phyloP scores from a whole-genome alignment of 2,329 filamentous ascomycete genomes.

The Aureobasidium sp. region DNA sequence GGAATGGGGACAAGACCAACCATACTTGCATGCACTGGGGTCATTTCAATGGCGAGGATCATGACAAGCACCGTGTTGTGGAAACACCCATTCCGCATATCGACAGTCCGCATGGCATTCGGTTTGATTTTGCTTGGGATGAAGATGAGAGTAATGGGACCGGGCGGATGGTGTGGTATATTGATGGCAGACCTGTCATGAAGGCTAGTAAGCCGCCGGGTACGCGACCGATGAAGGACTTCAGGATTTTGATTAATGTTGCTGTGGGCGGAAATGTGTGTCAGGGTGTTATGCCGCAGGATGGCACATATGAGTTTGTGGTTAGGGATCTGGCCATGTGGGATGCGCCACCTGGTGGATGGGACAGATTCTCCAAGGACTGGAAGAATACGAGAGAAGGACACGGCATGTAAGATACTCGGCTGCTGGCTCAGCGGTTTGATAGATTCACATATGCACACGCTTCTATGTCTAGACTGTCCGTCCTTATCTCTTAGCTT shows the following conservation, averaged over 20 bases:
- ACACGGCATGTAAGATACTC: slow-evolving; percentile 15
- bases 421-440: neutral
- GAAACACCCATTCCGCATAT: slow-evolving; percentile 46
- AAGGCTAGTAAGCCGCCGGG: slow-evolving; percentile 47
- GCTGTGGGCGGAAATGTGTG: slow-evolving; percentile 58
- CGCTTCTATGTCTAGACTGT: no score
- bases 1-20: slow-evolving; percentile 52
- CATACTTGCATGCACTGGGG: slow-evolving; percentile 56
- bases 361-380: slow-evolving; percentile 48
- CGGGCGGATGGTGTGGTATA: slow-evolving; percentile 51
- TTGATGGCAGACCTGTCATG: slow-evolving; percentile 53
- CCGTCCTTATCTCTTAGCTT: neutral
- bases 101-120: slow-evolving; percentile 38
- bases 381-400: slow-evolving; percentile 33
- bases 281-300: slow-evolving; percentile 42
- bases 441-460: no score
- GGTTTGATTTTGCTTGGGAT: slow-evolving; percentile 53
- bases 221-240: slow-evolving; percentile 50
- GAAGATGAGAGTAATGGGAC: slow-evolving; percentile 36
- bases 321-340: slow-evolving; percentile 47
- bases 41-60: slow-evolving; percentile 47
- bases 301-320: slow-evolving; percentile 52
- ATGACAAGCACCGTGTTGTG: slow-evolving; percentile 50
- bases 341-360: slow-evolving; percentile 49
- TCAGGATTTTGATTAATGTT: slow-evolving; percentile 52